These are phyloP conservation scores for Candida koratica DNA, from an alignment of 805 yeast genomes.

Conservation along the genomic window DNA sequence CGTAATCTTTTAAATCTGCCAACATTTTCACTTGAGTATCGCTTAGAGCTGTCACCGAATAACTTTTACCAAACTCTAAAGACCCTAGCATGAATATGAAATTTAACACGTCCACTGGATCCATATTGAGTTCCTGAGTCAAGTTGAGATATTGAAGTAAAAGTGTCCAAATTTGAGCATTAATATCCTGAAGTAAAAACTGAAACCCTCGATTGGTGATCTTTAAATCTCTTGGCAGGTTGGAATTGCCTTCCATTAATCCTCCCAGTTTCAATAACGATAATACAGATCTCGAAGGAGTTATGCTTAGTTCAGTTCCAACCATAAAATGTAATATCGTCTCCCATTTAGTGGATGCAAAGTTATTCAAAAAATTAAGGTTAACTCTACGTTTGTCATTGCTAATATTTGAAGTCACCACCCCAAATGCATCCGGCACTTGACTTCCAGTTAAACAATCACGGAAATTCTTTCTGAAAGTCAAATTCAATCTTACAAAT, in stretches of 20 bases:
- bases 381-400: conserved; percentile 56
- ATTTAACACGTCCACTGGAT: conserved; percentile 91
- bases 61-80: conserved; percentile 83
- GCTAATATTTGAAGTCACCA: conserved; percentile 45
- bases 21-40: conserved; percentile 83
- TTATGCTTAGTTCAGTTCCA: conserved; percentile 69
- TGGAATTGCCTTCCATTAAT: conserved; percentile 67
- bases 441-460: conserved; percentile 82
- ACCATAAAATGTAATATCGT: conserved; percentile 95
- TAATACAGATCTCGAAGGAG: conserved; percentile 81
- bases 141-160: conserved; percentile 81
- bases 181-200: conserved; percentile 85
- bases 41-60: conserved; percentile 64
- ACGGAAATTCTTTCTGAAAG: conserved; percentile 70
- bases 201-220: conserved; percentile 94
- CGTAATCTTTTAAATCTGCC: conserved; percentile 87
- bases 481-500: conserved; percentile 57
- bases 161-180: conserved; percentile 92
- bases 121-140: conserved; percentile 83
- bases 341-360: conserved; percentile 91
- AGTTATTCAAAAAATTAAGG: conserved; percentile 64
- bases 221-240: conserved; percentile 37
- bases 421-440: conserved; percentile 70
- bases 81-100: conserved; percentile 93
- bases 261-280: conserved; percentile 74